Evolutionary conservation across 257 asterid genomes (phyloP).

Genomic region (Primulina huaijiensis): DNA sequence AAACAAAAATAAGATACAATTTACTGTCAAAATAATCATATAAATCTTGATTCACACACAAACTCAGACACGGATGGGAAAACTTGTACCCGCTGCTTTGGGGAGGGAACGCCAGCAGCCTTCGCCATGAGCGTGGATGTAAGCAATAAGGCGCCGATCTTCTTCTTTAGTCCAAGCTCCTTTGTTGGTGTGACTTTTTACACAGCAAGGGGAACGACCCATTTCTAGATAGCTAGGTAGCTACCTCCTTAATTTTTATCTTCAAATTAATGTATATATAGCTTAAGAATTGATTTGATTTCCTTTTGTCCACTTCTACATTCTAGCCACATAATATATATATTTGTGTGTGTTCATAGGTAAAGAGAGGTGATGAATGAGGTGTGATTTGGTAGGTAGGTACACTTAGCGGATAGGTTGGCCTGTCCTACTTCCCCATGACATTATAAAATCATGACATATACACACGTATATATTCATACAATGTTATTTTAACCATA

Average conservation of each 20-base stretch:
- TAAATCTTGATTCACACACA: not conserved
- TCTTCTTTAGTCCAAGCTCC: constrained; percentile 74
- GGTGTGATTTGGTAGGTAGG: too few species aligned
- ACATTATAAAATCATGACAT: not conserved
- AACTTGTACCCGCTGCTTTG: constrained; percentile 46
- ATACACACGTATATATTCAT: not conserved
- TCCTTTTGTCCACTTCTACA: too few species aligned
- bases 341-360: too few species aligned
- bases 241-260: not conserved
- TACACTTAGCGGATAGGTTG: too few species aligned
- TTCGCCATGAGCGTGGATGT: constrained; percentile 56
- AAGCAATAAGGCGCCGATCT: constrained; percentile 50
- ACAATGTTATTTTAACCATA: too few species aligned
- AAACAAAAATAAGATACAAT: too few species aligned
- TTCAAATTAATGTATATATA: too few species aligned
- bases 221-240: constrained; percentile 6
- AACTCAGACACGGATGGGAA: not conserved
- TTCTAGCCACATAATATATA: too few species aligned
- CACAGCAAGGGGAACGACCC: constrained; percentile 78
- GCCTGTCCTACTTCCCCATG: too few species aligned
- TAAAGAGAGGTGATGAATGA: too few species aligned
- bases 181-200: constrained; percentile 61
- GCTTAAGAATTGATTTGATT: too few species aligned
- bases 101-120: constrained; percentile 78
- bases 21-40: not conserved